These are phyloP conservation scores for Agrocybe praecox DNA, from an alignment of 768 basidiomycete species.

Conservation along the genomic window DNA sequence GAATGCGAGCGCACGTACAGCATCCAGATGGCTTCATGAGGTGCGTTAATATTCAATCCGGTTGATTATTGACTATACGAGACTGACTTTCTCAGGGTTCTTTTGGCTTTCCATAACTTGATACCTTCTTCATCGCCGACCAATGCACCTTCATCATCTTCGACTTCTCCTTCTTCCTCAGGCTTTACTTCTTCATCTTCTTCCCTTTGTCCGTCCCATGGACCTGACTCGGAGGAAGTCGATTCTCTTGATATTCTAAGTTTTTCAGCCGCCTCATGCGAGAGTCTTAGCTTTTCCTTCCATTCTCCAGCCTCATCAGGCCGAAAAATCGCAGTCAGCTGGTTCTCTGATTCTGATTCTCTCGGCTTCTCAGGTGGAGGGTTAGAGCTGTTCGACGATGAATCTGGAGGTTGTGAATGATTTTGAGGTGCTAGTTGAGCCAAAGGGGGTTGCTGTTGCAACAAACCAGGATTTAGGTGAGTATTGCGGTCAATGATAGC, in stretches of 20 bases:
- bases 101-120: conserved; percentile 84
- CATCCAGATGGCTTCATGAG: conserved; percentile 82
- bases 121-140: conserved; percentile 67
- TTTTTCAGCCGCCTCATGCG: conserved; percentile 64
- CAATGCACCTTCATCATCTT: conserved; percentile 67
- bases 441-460: conserved; percentile 37
- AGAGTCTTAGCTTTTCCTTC: conserved; percentile 74
- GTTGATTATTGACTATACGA: conserved; percentile 13
- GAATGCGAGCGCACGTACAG: conserved; percentile 89
- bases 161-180: conserved; percentile 70
- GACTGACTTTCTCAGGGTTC: conserved; percentile 87
- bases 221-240: conserved; percentile 32
- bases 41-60: conserved; percentile 14
- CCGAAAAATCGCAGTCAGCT: conserved; percentile 82
- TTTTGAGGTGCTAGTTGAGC: conserved; percentile 36
- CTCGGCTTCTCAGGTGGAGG: conserved; percentile 42
- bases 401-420: conserved; percentile 32
- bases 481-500: conserved; percentile 55
- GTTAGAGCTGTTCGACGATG: conserved; percentile 16
- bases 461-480: conserved; percentile 40
- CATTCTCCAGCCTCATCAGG: conserved; percentile 87
- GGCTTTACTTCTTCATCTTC: conserved; percentile 66
- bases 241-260: conserved; percentile 44
- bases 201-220: conserved; percentile 54
- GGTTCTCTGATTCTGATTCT: conserved; percentile 49